Evolutionary conservation across 768 basidiomycete genomes (phyloP), one percentile per base, ranked within the genome.

Genomic region (Suillus spraguei): DNA sequence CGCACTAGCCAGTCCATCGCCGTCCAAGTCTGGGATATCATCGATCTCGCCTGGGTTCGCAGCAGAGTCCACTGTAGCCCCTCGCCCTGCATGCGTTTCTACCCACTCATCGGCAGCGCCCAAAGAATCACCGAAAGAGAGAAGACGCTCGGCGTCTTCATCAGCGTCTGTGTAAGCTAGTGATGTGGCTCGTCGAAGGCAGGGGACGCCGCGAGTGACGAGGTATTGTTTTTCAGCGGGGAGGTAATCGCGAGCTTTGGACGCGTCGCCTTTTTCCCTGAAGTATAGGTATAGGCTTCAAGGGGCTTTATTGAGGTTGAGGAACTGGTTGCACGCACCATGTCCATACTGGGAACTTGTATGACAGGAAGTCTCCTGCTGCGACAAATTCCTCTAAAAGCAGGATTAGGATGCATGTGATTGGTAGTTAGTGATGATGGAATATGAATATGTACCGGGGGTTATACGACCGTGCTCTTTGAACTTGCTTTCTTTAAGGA

Each of bases 301-400:
- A 47, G 64, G 55, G 59, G 35, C 10, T 54, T 39, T 59, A 52
- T 39, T 22, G 41, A 44, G 16, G 49, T 42, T 35, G 10, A 53
- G 52, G 9, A 66, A 20, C 17, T 60, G 17, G 5, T 10, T 64
- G 53, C 60, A 74, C 91, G 69, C 63, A 94, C 97, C 97, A 99
- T 71, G 87, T 82, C 97, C 97, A 99, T 32, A 97, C 95, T 13
- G 94, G 94, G 78, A 99, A 99, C 81, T 99, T 99, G 87, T 98
- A 98, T 8, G 89, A 83, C 64, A 99, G 80, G 78, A 98, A 99
- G 76, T 99, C 97, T 60, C 97, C 97, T 9, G 97, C 97, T 17
- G 94, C 95, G 35, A 98, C 94, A 72, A 97, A 99, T 77, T 99
- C 97, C 87, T 99, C 97, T 92, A 74, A 59, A 35, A 41, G 63